A percentile compares a stretch with the other conserved stretches of the same genome.
These are phyloP conservation scores for Dendrostoma leiphaemia DNA, from an alignment of 2,329 filamentous ascomycete genomes.

Conservation along the genomic window DNA sequence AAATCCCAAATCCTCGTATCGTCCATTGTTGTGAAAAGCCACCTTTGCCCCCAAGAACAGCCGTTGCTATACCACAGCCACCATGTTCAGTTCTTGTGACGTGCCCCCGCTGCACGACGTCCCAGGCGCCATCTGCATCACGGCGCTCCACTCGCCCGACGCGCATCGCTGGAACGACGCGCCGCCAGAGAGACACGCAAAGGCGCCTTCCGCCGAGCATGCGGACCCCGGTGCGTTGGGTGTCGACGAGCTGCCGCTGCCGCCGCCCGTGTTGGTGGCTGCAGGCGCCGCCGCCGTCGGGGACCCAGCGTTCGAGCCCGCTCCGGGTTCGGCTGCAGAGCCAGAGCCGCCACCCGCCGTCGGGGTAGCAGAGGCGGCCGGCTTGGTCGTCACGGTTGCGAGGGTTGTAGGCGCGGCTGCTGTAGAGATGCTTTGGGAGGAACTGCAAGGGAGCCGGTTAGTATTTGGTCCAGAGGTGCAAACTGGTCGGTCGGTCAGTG, in stretches of 20 bases:
- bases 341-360: no score
- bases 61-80: neutral
- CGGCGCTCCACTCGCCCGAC: conserved; percentile 51
- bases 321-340: no score
- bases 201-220: conserved; percentile 54
- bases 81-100: neutral
- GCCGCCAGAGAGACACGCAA: conserved; percentile 54
- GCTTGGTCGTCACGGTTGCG: no score
- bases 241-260: conserved; percentile 26
- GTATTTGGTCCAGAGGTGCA: no score
- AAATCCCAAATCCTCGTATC: no score
- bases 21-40: no score
- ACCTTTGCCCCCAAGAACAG: neutral
- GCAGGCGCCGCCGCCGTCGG: conserved; percentile 3
- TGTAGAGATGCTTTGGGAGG: no score
- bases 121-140: conserved; percentile 50
- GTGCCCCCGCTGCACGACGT: conserved; percentile 40
- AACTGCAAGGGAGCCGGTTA: no score
- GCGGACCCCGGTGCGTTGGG: conserved; percentile 35
- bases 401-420: no score
- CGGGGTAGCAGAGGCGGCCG: no score
- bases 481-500: no score
- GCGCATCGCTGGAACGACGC: conserved; percentile 60
- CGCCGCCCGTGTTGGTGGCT: conserved; percentile 1
- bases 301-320: no score